Conservation (phyloP, 768 basidiomycete species). For the Mycena rosella region DNA sequence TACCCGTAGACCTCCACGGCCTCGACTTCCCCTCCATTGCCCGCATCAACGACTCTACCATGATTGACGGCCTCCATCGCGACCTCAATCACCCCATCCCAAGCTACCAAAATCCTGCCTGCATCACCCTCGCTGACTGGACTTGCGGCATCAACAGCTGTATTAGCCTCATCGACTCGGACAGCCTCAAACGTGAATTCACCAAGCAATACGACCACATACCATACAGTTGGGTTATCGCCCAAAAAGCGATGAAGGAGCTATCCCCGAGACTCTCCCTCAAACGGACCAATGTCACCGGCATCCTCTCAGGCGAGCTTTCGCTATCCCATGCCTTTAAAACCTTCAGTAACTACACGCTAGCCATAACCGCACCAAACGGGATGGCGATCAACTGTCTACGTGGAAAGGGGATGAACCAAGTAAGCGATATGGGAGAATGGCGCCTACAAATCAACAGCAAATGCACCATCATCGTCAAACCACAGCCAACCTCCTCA, state of each 20-base stretch:
- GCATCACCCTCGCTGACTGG: conserved; percentile 30
- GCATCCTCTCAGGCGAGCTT: not conserved
- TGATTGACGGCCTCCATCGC: too few relatives aligned
- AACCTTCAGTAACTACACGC: not conserved
- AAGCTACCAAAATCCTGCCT: conserved; percentile 15
- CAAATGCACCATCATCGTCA: not conserved
- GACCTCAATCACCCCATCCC: too few relatives aligned
- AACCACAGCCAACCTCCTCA: not conserved
- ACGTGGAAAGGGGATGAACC: not conserved
- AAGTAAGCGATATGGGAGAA: not conserved
- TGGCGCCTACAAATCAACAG: not conserved
- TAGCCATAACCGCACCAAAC: not conserved
- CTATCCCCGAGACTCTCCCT: not conserved
- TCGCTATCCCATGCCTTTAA: not conserved
- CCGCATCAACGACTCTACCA: too few relatives aligned
- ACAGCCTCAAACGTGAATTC: conserved; percentile 1
- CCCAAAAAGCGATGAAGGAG: not conserved
- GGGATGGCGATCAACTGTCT: not conserved
- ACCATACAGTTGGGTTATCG: conserved; percentile 16
- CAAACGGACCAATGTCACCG: not conserved
- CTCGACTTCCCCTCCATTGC: too few relatives aligned
- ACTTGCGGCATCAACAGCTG: conserved; percentile 20
- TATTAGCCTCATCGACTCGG: conserved; percentile 12
- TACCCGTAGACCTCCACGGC: too few relatives aligned
- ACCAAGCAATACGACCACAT: not conserved